Evolutionary conservation across 306 rosid genomes (phyloP).

Genomic region (Lathyrus oleraceus): DNA sequence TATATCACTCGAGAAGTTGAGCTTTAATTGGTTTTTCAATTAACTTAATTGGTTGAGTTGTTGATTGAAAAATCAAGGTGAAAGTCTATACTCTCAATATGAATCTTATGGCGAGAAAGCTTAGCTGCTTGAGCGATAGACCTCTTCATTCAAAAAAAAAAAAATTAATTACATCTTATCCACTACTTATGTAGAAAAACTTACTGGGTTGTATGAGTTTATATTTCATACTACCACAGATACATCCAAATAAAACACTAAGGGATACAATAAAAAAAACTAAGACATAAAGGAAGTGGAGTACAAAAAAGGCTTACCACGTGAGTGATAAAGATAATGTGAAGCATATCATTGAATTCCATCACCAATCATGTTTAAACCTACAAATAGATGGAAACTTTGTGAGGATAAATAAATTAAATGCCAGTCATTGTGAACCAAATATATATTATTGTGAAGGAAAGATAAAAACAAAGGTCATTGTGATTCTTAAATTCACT

Average conservation of each 20-base stretch:
- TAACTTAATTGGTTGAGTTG: neutral
- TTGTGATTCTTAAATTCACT: slow-evolving; percentile 19
- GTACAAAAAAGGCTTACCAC: slow-evolving; percentile 37
- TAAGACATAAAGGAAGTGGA: neutral
- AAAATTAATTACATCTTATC: neutral
- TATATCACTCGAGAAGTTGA: slow-evolving; percentile 36
- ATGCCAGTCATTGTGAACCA: slow-evolving; percentile 10
- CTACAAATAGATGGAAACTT: slow-evolving; percentile 39
- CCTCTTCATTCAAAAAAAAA: slow-evolving; percentile 30
- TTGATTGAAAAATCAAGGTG: slow-evolving; percentile 26
- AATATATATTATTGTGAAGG: neutral
- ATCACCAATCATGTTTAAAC: slow-evolving; percentile 37
- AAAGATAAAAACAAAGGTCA: neutral
- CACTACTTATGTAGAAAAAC: neutral
- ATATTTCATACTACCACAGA: neutral
- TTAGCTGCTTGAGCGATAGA: slow-evolving; percentile 37
- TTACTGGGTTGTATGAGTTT: neutral
- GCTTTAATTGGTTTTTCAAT: slow-evolving; percentile 34
- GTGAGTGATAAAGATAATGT: slow-evolving; percentile 20
- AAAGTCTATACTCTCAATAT: slow-evolving; percentile 15
- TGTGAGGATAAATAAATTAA: slow-evolving; percentile 32
- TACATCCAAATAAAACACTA: slow-evolving; percentile 6
- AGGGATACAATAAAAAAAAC: neutral
- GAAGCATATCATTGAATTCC: slow-evolving; percentile 35
- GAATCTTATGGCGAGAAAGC: slow-evolving; percentile 36